Conservation (phyloP, 2,329 filamentous ascomycete species). For the Pseudopyricularia javanii region DNA sequence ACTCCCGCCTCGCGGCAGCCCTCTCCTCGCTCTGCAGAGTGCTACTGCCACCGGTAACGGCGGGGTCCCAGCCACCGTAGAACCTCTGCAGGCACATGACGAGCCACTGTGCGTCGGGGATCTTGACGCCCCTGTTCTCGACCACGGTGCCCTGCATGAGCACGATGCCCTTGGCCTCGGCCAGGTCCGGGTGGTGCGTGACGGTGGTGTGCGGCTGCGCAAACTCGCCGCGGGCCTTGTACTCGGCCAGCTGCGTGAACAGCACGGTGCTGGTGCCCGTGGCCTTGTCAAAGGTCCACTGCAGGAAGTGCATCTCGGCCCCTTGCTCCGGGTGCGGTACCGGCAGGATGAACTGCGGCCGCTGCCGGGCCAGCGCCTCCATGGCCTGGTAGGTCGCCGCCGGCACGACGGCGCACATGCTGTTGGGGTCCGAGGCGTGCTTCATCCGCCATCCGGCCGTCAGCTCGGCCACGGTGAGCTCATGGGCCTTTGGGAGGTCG, state of each 20-base stretch:
- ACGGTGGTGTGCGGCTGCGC: conserved; percentile 87
- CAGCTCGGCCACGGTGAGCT: conserved; percentile 69
- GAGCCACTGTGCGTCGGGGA: conserved; percentile 79
- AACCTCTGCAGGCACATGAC: conserved; percentile 91
- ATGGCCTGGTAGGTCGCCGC: conserved; percentile 62
- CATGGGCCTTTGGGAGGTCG: conserved; percentile 65
- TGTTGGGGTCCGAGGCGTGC: conserved; percentile 57
- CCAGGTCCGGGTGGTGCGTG: conserved; percentile 80
- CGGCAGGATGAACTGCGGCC: conserved; percentile 86
- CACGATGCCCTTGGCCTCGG: conserved; percentile 62
- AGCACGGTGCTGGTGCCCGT: conserved; percentile 62
- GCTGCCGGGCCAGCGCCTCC: conserved; percentile 53
- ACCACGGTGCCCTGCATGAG: conserved; percentile 75
- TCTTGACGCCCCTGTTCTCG: conserved; percentile 61
- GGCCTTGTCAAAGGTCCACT: conserved; percentile 77
- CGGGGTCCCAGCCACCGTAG: conserved; percentile 54
- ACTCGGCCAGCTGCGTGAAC: conserved; percentile 90
- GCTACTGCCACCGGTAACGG: conserved; percentile 19
- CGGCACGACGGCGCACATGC: conserved; percentile 76
- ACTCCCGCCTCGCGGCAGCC: conserved; percentile 47
- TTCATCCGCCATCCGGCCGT: conserved; percentile 82
- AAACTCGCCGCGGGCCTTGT: conserved; percentile 80
- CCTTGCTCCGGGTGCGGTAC: conserved; percentile 57
- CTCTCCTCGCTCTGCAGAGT: conserved; percentile 26
- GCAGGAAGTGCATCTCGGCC: conserved; percentile 89